Evolutionary conservation across 2,329 filamentous ascomycete genomes (phyloP), one percentile per base, ranked within the genome.

Genomic region (Calonectria multiphialidica): DNA sequence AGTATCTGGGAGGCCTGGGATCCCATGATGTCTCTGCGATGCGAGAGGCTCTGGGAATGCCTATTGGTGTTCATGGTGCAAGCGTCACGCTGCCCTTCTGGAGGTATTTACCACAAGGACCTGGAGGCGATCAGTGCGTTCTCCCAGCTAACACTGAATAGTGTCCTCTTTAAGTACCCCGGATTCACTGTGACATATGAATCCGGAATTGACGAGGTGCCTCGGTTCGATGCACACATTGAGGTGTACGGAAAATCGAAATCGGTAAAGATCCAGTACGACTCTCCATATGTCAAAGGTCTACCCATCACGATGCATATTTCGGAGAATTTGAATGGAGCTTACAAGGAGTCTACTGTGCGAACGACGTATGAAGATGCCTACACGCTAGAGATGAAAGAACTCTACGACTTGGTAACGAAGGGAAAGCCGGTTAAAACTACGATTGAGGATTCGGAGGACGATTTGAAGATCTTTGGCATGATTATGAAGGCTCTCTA

Each of bases 241-340:
- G 87, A 87, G 3, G 83, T 92, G 0, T 92, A 90, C 73, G 86
- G 86, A 0, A 78, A 83, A 18, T 82, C 85, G 8, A 92, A 92
- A 81, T 87, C 86, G 0, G 87, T 92, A 0, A 84, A 82, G 1
- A 83, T 92, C 13, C 78, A 87, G 42, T 91, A 88, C 73, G 89
- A 92, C 68, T 88, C 89, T 0, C 90, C 90, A 0, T 91, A 88
- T 68, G 83, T 91, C n/a, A 90, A 90, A 74, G 89, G 86, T 0
- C 80, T 90, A 1, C 87, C 88, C 0, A 87, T 89, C 28, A 87
- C 83, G 7, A 85, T 91, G 66, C 81, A 80, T 0, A 81, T 90
- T 10, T 77, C 83, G 7, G 88, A 91, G 50, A 82, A 82, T 15
- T 62, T 72, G 5, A 81, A 84, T 13, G 84, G 81, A 0, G 82